These are phyloP conservation scores for Cokeromyces recurvatus DNA, from an alignment of 371 early-diverging fungal genomes.

Conservation along the genomic window DNA sequence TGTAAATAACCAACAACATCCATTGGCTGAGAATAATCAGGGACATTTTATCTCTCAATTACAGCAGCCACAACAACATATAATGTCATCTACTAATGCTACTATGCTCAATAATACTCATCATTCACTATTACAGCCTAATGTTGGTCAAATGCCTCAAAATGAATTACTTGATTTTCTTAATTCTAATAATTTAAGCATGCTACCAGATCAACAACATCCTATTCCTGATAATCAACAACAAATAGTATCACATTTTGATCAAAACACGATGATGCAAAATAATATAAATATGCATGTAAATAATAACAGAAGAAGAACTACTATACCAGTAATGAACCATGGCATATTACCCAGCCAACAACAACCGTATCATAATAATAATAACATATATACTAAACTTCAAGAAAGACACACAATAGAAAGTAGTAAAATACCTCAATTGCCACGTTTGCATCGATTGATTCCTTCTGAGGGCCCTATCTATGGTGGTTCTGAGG, in stretches of 20 bases:
- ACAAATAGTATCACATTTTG: conserved; percentile 21
- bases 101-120: not conserved
- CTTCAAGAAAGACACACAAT: conserved; percentile 25
- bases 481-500: conserved; percentile 66
- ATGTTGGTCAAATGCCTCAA: conserved; percentile 1
- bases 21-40: conserved; percentile 10
- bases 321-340: no score
- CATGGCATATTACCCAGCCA: not conserved
- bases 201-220: no score
- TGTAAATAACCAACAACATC: conserved; percentile 3
- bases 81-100: no score
- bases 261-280: not conserved
- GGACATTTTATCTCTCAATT: conserved; percentile 22
- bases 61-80: conserved; percentile 7
- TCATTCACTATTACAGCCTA: not conserved
- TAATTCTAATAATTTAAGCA: no score
- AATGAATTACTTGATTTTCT: conserved; percentile 19
- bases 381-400: conserved; percentile 31
- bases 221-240: conserved; percentile 20
- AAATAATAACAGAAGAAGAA: no score
- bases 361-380: conserved; percentile 19
- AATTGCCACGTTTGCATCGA: conserved; percentile 42
- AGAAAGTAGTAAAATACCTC: conserved; percentile 18
- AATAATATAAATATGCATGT: not conserved
- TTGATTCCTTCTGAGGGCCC: conserved; percentile 70